These are phyloP conservation scores for Pseudevernia furfuracea DNA, from an alignment of 495 filamentous ascomycete genomes.

Conservation along the genomic window DNA sequence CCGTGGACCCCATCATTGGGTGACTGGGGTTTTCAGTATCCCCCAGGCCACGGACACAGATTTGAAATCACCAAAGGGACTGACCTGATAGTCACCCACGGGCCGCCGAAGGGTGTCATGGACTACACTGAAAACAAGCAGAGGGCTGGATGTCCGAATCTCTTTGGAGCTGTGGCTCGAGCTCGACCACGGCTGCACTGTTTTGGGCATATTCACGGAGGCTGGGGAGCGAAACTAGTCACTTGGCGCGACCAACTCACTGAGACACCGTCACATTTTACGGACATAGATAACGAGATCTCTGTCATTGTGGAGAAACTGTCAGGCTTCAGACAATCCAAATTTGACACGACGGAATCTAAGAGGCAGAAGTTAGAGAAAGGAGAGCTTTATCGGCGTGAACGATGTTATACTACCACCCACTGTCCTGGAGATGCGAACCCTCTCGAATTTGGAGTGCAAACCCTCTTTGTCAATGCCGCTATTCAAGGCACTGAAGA, in stretches of 20 bases:
- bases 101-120: conserved; percentile 51
- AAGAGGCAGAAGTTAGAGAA: conserved; percentile 15
- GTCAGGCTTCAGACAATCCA: conserved; percentile 24
- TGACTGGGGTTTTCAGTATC: conserved; percentile 55
- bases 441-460: conserved; percentile 32
- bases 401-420: conserved; percentile 26
- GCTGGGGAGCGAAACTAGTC: conserved; percentile 56
- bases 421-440: conserved; percentile 33
- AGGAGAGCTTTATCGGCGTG: conserved; percentile 7
- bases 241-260: conserved; percentile 40
- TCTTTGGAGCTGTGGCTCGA: conserved; percentile 49
- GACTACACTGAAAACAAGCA: conserved; percentile 35
- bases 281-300: conserved; percentile 41
- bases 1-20: conserved; percentile 53
- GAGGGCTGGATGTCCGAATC: conserved; percentile 47
- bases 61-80: conserved; percentile 39
- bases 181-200: conserved; percentile 54
- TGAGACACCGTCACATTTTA: conserved; percentile 36
- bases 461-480: conserved; percentile 64
- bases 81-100: conserved; percentile 63
- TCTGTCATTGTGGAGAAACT: conserved; percentile 38
- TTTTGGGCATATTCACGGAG: conserved; percentile 69
- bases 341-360: conserved; percentile 11
- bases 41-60: conserved; percentile 37
- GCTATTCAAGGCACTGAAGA: conserved; percentile 40